These are phyloP conservation scores for Aspergillus novoparasiticus DNA, from an alignment of 2,329 filamentous ascomycete genomes.

Conservation along the genomic window DNA sequence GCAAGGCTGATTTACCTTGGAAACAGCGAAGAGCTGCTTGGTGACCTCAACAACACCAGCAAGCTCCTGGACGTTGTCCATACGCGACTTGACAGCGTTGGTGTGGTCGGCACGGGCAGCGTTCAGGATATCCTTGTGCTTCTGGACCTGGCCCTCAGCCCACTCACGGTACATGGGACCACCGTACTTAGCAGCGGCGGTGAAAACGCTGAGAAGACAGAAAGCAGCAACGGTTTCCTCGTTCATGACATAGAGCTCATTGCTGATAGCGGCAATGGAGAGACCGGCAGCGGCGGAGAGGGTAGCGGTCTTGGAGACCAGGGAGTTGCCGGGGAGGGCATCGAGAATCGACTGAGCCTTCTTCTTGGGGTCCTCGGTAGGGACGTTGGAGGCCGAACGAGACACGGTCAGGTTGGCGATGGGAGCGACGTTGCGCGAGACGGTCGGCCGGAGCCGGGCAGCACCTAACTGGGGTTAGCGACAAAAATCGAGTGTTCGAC, in stretches of 20 bases:
- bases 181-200: slow-evolving; percentile 86
- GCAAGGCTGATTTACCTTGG: slow-evolving; percentile 69
- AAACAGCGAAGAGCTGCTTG: slow-evolving; percentile 95
- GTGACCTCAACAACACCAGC: slow-evolving; percentile 92
- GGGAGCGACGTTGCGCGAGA: slow-evolving; percentile 75
- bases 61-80: slow-evolving; percentile 93
- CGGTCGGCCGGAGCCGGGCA: slow-evolving; percentile 81
- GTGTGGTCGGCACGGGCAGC: slow-evolving; percentile 92
- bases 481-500: slow-evolving; percentile 24
- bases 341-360: slow-evolving; percentile 97
- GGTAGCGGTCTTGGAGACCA: slow-evolving; percentile 95
- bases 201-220: slow-evolving; percentile 91
- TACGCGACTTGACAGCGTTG: slow-evolving; percentile 89
- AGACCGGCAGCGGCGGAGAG: slow-evolving; percentile 90
- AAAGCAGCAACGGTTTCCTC: slow-evolving; percentile 96
- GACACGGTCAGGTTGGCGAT: slow-evolving; percentile 68
- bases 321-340: slow-evolving; percentile 84
- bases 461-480: slow-evolving; percentile 66
- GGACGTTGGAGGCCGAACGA: slow-evolving; percentile 75
- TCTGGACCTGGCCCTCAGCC: slow-evolving; percentile 84
- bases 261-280: slow-evolving; percentile 94
- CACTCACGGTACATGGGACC: slow-evolving; percentile 91
- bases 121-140: slow-evolving; percentile 95
- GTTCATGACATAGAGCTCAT: slow-evolving; percentile 99
- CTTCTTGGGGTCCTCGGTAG: slow-evolving; percentile 87